Percentiles rank a stretch among this genome's conserved stretches.
Evolutionary conservation across 768 basidiomycete genomes (phyloP).

Genomic region (Panaeolus cyanescens): DNA sequence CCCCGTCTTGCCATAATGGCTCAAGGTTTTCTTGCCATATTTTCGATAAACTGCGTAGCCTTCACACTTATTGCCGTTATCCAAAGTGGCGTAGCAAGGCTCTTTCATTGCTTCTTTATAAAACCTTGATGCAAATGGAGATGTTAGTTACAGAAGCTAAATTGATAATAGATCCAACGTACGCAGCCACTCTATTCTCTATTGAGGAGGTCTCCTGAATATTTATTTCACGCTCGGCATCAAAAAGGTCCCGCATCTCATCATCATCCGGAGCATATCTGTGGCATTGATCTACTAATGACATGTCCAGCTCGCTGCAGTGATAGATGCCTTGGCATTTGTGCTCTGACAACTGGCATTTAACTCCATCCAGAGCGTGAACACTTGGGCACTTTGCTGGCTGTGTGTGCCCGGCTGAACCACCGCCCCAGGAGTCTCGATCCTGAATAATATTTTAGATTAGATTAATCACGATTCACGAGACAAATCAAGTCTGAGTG

Average conservation of each 20-base stretch:
- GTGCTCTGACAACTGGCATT: slow-evolving; percentile 1
- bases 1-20: background rate
- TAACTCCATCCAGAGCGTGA: no score
- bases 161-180: no score
- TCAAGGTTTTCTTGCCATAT: no score
- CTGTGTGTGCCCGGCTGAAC: background rate
- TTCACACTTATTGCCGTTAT: background rate
- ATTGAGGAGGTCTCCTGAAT: no score
- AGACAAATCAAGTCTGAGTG: no score
- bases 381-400: background rate
- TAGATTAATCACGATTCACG: no score
- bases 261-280: background rate
- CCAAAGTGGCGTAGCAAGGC: background rate
- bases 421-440: slow-evolving; percentile 6
- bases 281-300: slow-evolving; percentile 6
- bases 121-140: no score
- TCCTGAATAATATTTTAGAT: background rate
- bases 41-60: background rate
- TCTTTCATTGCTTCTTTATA: slow-evolving; percentile 8
- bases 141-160: no score
- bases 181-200: no score
- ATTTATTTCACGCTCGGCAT: no score
- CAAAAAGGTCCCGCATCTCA: background rate
- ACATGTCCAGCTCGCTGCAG: slow-evolving; percentile 3
- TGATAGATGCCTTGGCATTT: slow-evolving; percentile 5